Percentiles rank a stretch among this genome's conserved stretches.
phyloP scores from a whole-genome alignment of 768 basidiomycete species.

The Lenzites betulinus region DNA sequence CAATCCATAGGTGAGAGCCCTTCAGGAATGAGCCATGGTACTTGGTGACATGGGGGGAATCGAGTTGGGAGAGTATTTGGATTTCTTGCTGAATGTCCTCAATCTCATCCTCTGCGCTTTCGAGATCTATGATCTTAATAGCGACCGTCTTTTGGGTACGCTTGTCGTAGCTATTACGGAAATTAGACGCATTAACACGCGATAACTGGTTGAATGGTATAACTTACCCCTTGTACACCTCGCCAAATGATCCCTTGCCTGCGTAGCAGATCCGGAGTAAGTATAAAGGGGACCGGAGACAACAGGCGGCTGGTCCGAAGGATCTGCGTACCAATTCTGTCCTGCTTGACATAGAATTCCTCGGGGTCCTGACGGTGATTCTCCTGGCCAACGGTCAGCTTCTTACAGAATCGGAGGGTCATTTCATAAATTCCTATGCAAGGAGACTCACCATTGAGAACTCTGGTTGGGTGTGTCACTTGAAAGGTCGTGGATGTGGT shows the following conservation, averaged over 20 bases:
- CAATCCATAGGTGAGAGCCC: slow-evolving; percentile 97
- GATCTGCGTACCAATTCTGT: slow-evolving; percentile 79
- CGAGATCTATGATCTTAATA: slow-evolving; percentile 99
- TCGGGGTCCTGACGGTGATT: slow-evolving; percentile 85
- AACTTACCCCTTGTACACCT: slow-evolving; percentile 95
- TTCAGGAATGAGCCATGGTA: slow-evolving; percentile 97
- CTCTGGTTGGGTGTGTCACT: slow-evolving; percentile 6
- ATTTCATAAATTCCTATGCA: slow-evolving; percentile 3
- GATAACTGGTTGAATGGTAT: slow-evolving; percentile 6
- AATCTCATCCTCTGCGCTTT: slow-evolving; percentile 99
- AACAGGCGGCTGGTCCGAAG: not conserved
- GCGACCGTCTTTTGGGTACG: slow-evolving; percentile 96
- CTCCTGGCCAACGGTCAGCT: slow-evolving; percentile 47
- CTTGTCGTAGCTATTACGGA: slow-evolving; percentile 76
- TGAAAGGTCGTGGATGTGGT: slow-evolving; percentile 24
- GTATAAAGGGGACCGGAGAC: slow-evolving; percentile 13
- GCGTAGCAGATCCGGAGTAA: slow-evolving; percentile 4
- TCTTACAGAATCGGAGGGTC: slow-evolving; percentile 10
- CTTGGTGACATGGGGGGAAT: slow-evolving; percentile 95
- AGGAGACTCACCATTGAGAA: slow-evolving; percentile 29
- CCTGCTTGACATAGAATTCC: slow-evolving; percentile 95
- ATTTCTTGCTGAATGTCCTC: slow-evolving; percentile 99
- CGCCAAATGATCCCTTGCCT: slow-evolving; percentile 99
- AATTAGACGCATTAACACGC: slow-evolving; percentile 10
- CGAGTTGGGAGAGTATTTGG: slow-evolving; percentile 94